Percentiles rank a stretch among this genome's conserved stretches.
Conservation (phyloP, 106 monocot species). For the Agapanthus africanus region DNA sequence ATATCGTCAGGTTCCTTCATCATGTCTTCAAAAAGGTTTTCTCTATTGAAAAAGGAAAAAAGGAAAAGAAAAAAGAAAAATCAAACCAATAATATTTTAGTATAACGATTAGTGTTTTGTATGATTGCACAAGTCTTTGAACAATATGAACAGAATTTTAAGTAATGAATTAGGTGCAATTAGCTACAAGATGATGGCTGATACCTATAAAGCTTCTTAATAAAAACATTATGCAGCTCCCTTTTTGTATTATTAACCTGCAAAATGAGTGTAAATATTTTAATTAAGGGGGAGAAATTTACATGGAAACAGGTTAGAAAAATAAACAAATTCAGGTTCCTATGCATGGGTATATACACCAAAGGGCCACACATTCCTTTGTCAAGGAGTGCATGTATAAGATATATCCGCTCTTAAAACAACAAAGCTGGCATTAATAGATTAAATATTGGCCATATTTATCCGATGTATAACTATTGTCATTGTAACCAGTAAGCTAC, state of each 20-base stretch:
- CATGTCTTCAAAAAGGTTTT: slow-evolving; percentile 68
- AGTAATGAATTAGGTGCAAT: background rate
- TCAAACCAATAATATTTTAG: background rate
- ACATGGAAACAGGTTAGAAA: background rate
- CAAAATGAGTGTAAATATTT: slow-evolving; percentile 9
- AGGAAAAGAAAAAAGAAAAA: background rate
- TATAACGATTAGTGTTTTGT: background rate
- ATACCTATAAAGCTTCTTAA: slow-evolving; percentile 93
- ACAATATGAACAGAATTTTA: background rate
- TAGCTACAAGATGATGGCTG: background rate
- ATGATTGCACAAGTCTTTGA: background rate
- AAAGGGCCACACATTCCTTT: background rate
- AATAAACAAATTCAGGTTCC: background rate
- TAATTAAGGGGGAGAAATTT: background rate
- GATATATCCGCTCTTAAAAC: background rate
- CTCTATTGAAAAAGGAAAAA: slow-evolving; percentile 44
- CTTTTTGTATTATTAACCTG: slow-evolving; percentile 95
- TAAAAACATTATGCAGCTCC: slow-evolving; percentile 89
- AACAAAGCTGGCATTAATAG: background rate
- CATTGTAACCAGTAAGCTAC: background rate
- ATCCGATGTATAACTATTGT: background rate
- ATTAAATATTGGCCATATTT: background rate
- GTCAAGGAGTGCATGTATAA: background rate
- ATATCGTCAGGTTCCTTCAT: slow-evolving; percentile 61
- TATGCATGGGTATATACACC: too few relatives aligned